These are phyloP conservation scores for Colletotrichum endophyticum DNA, from an alignment of 2,329 filamentous ascomycete genomes.

Conservation along the genomic window DNA sequence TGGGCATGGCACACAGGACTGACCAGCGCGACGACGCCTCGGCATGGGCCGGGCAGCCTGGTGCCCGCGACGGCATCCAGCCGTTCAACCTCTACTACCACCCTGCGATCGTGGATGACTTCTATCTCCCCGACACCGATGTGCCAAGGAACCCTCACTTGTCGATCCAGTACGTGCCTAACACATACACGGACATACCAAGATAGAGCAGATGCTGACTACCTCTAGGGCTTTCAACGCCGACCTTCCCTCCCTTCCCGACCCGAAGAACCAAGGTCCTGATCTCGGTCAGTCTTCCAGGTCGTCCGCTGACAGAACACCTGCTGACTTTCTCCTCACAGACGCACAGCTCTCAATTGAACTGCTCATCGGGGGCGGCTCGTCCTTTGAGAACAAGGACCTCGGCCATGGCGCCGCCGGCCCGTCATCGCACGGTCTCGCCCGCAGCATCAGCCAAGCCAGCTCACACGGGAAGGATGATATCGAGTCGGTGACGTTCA, in stretches of 20 bases:
- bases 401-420: not conserved
- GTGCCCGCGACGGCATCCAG: not conserved
- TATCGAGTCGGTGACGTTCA: not conserved
- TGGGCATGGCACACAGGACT: not conserved
- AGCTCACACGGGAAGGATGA: constrained; percentile 8
- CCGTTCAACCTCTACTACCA: not conserved
- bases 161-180: not conserved
- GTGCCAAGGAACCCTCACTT: not conserved
- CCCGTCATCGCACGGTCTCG: not conserved
- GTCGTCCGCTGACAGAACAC: not conserved
- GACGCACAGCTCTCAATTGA: constrained; percentile 6
- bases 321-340: not conserved
- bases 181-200: not conserved
- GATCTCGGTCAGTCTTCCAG: not conserved
- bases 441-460: not conserved
- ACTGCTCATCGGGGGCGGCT: not conserved
- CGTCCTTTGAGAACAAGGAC: not conserved
- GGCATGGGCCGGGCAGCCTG: not conserved
- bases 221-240: not conserved
- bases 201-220: not conserved
- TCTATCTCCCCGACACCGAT: not conserved
- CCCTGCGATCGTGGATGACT: not conserved
- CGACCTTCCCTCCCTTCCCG: not conserved
- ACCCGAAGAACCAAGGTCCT: not conserved
- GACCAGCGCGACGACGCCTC: not conserved